Evolutionary conservation across 1,284 basidiomycete species (phyloP).

Genomic region (Naganishia sp.): DNA sequence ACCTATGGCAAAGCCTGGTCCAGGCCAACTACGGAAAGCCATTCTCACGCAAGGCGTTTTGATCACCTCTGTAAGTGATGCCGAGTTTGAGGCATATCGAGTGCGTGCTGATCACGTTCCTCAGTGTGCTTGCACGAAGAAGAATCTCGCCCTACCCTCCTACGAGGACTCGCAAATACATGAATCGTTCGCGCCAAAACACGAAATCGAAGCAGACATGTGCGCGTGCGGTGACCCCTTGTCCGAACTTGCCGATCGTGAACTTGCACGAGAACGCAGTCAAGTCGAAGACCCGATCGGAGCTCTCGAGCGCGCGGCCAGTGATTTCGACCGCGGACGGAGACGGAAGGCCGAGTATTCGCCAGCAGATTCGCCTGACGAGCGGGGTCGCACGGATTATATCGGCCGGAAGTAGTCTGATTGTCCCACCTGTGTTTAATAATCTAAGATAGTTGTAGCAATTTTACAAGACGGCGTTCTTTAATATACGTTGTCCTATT

Average conservation of each 20-base stretch:
- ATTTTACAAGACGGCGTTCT: no score
- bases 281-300: conserved; percentile 19
- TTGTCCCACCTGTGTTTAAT: no score
- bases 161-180: conserved; percentile 31
- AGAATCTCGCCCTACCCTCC: conserved; percentile 33
- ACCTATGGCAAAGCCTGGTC: conserved; percentile 27
- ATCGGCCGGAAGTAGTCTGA: neutral
- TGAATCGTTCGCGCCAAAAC: conserved; percentile 13
- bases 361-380: conserved; percentile 23
- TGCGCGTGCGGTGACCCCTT: conserved; percentile 34
- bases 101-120: neutral
- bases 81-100: neutral
- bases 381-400: conserved; percentile 16
- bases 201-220: conserved; percentile 31
- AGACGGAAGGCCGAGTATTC: conserved; percentile 23
- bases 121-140: conserved; percentile 32
- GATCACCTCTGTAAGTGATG: conserved; percentile 30
- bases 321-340: conserved; percentile 22
- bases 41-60: conserved; percentile 26
- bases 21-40: conserved; percentile 32
- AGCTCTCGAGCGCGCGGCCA: conserved; percentile 11
- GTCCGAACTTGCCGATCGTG: conserved; percentile 31
- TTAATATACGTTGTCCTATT: neutral
- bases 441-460: no score
- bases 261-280: conserved; percentile 31